A percentile compares a stretch with the other conserved stretches of the same genome.
Conservation (phyloP, 495 filamentous ascomycete species). For the Amniculicola lignicola region DNA sequence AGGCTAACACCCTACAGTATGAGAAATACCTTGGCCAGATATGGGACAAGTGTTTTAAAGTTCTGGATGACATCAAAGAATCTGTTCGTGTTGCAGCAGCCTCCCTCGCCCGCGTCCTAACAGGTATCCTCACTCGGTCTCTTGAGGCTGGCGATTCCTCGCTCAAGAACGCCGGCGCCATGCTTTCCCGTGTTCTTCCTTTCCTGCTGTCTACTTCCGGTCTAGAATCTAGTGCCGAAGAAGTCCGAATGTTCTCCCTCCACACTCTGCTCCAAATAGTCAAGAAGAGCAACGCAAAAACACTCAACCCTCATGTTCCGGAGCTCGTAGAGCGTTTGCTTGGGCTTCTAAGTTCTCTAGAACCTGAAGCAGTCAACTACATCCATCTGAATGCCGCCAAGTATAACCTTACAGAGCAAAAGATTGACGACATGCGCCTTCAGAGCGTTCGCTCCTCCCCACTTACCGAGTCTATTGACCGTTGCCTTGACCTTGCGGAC, state of each 20-base stretch:
- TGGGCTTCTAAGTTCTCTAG: slow-evolving; percentile 75
- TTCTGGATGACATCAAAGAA: slow-evolving; percentile 91
- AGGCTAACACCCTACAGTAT: slow-evolving; percentile 49
- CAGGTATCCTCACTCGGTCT: slow-evolving; percentile 74
- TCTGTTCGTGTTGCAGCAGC: slow-evolving; percentile 78
- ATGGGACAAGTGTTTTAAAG: slow-evolving; percentile 76
- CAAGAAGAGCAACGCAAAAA: slow-evolving; percentile 70
- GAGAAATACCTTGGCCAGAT: slow-evolving; percentile 80
- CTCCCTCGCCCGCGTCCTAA: slow-evolving; percentile 75
- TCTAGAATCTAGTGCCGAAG: slow-evolving; percentile 79
- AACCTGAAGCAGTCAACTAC: slow-evolving; percentile 85
- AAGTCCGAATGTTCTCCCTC: slow-evolving; percentile 65
- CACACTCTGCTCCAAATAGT: slow-evolving; percentile 80
- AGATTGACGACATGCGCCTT: slow-evolving; percentile 80
- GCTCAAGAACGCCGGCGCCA: slow-evolving; percentile 62
- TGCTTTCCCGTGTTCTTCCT: slow-evolving; percentile 80
- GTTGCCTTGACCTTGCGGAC: slow-evolving; percentile 83
- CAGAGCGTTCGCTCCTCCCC: slow-evolving; percentile 79
- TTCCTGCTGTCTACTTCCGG: slow-evolving; percentile 88
- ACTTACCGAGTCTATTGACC: slow-evolving; percentile 88
- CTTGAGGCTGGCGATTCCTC: slow-evolving; percentile 77
- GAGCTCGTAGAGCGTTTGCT: slow-evolving; percentile 77
- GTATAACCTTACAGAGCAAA: slow-evolving; percentile 76
- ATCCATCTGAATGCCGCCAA: slow-evolving; percentile 84
- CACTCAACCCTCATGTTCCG: slow-evolving; percentile 74